Evolutionary conservation across 108 stramenopile species (phyloP), one percentile per base, ranked within the genome.

Genomic region (Stephanodiscus triporus): DNA sequence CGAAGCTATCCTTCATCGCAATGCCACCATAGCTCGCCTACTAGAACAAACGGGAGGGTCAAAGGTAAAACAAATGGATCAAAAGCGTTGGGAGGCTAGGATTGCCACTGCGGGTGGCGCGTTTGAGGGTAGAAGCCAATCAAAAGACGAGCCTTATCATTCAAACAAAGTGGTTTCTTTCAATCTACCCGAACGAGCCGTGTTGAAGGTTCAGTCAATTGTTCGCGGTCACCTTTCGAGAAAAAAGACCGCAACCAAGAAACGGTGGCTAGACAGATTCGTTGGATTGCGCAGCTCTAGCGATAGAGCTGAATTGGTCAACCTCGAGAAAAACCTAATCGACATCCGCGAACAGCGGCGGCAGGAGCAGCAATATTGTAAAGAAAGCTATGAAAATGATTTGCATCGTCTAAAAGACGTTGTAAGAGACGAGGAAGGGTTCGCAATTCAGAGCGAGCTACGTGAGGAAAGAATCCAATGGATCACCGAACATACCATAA

Each of bases 361-460:
- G 55, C 85, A 92, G 57, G 95, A 91, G 56, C 95, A 93, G 81
- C 20, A 37, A 20, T 88, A 93, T 66, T 88, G 92, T 53, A 61
- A 70, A 55, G 90, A 91, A 38, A 86, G 74, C 16, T 95, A 95
- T 61, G 83, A 74, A 22, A 67, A 73, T 55, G 92, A 91, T 29
- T 76, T 92, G 29, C 80, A 68, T 22, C 88, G 84, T 20, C 71
- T 94, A 19, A 88, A 88, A 70, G 86, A 89, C 40, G 81, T 85
- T 9, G 89, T 95, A 9, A 43, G 63, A 42, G 89, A 93, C 48
- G 88, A 93, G 66, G 92, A 92, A 57, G 91, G 92, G 8, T 89
- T 91, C 50, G 82, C 87, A 42, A 92, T 93, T 86, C 75, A 86
- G 43, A 87, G 77, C 30, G 70, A 84, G 45, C 72, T 92, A 59